These are phyloP conservation scores for Euphrasia confusa DNA, from an alignment of 257 asterid genomes.

Conservation along the genomic window DNA sequence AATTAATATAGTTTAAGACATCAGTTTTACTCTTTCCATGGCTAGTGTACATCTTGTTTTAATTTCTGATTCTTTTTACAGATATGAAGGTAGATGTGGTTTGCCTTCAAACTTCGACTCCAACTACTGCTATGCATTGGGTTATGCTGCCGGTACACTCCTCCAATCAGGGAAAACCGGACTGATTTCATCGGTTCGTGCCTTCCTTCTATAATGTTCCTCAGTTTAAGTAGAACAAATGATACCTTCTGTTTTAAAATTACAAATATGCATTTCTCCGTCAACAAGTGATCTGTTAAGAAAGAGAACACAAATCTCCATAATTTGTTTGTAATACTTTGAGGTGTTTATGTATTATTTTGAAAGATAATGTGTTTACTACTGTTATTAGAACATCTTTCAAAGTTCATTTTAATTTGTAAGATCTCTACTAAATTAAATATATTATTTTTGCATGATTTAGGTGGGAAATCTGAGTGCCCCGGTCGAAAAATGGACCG, in stretches of 20 bases:
- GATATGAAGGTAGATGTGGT: conserved; percentile 83
- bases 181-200: conserved; percentile 52
- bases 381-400: neutral
- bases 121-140: conserved; percentile 65
- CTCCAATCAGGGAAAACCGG: conserved; percentile 35
- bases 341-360: neutral
- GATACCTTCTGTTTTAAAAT: neutral
- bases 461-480: conserved; percentile 80
- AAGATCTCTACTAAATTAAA: neutral
- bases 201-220: neutral
- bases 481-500: conserved; percentile 69
- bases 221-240: neutral
- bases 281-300: neutral
- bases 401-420: neutral
- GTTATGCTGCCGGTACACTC: conserved; percentile 41
- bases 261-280: neutral
- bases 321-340: neutral
- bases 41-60: neutral
- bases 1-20: neutral
- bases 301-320: neutral
- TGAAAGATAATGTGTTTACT: neutral
- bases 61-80: conserved; percentile 18
- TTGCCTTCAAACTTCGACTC: conserved; percentile 74
- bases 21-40: neutral
- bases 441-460: conserved; percentile 6